These are phyloP conservation scores for Lactifluus echinatus DNA, from an alignment of 768 basidiomycete genomes.

Conservation along the genomic window DNA sequence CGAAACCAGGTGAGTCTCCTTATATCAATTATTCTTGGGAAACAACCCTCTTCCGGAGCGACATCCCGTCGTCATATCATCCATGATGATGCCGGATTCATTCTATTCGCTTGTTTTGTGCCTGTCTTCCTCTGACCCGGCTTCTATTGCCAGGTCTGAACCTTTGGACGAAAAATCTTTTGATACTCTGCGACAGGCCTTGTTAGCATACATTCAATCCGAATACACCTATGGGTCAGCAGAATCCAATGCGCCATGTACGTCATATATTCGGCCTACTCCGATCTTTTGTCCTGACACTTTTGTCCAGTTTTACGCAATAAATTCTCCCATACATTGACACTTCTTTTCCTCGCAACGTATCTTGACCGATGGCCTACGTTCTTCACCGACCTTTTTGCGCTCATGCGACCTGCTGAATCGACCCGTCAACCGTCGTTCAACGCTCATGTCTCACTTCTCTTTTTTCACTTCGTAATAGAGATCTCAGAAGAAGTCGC, in stretches of 20 bases:
- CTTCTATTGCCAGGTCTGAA: constrained; percentile 41
- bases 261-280: constrained; percentile 29
- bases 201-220: constrained; percentile 75
- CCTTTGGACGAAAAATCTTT: constrained; percentile 64
- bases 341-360: constrained; percentile 80
- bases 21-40: neutral
- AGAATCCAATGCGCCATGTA: constrained; percentile 75
- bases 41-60: neutral
- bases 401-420: constrained; percentile 57
- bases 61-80: neutral
- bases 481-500: constrained; percentile 98
- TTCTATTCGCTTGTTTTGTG: neutral
- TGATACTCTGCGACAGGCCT: constrained; percentile 61
- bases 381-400: constrained; percentile 73
- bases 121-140: neutral
- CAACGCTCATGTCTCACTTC: constrained; percentile 78
- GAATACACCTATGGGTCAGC: constrained; percentile 84
- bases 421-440: constrained; percentile 49
- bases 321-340: constrained; percentile 88
- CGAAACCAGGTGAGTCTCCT: constrained; percentile 59
- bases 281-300: constrained; percentile 15
- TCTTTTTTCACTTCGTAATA: constrained; percentile 85
- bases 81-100: neutral
- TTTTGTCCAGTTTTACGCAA: constrained; percentile 68
- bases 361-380: constrained; percentile 81